phyloP scores from a whole-genome alignment of 495 filamentous ascomycete genomes.

The Letharia lupina region DNA sequence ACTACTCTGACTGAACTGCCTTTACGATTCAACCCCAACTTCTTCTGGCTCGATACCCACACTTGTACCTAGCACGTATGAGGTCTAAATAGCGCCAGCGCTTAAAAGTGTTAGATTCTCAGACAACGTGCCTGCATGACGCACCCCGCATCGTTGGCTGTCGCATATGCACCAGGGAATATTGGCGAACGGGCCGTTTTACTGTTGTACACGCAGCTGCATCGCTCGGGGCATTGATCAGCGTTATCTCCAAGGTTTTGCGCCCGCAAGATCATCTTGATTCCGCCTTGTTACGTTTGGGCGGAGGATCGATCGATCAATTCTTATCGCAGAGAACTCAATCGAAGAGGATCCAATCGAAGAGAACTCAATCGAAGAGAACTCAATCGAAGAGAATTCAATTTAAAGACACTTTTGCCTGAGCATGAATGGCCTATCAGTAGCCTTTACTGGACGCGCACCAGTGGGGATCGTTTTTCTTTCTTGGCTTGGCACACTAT shows the following conservation, averaged over 20 bases:
- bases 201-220: not conserved
- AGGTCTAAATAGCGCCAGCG: not conserved
- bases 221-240: slow-evolving; percentile 3
- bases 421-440: no score
- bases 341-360: not conserved
- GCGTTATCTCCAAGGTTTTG: not conserved
- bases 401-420: not conserved
- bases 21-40: no score
- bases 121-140: not conserved
- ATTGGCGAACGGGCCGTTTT: slow-evolving; percentile 2
- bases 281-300: not conserved
- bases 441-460: no score
- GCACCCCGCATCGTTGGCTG: not conserved
- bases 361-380: not conserved
- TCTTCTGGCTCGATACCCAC: not conserved
- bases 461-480: no score
- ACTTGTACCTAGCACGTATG: not conserved
- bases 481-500: no score
- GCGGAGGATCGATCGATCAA: not conserved
- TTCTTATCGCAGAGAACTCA: not conserved
- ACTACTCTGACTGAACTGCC: no score
- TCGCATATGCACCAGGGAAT: not conserved
- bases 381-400: not conserved
- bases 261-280: not conserved
- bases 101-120: not conserved